phyloP scores from a whole-genome alignment of 139 green algal species.

The Chlorella ohadii region DNA sequence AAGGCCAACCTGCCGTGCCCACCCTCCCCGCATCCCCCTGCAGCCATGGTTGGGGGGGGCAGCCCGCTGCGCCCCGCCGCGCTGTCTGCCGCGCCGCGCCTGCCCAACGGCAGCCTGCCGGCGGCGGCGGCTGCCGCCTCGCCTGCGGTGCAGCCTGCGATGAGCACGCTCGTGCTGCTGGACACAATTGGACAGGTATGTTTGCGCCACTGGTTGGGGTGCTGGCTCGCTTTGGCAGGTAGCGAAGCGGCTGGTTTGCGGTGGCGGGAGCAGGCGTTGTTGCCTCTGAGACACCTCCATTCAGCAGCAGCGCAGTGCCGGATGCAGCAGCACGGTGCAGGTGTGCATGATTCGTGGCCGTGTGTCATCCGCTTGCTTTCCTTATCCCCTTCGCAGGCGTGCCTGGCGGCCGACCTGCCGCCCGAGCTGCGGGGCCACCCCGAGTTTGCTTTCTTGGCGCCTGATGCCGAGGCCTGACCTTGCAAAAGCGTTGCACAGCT shows the following conservation, averaged over 20 bases:
- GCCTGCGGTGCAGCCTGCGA: background rate
- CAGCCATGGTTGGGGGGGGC: background rate
- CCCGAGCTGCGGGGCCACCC: constrained; percentile 24
- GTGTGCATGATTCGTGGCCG: too few relatives aligned
- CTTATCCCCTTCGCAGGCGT: constrained; percentile 10
- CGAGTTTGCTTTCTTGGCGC: constrained; percentile 51
- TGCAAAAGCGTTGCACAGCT: too few relatives aligned
- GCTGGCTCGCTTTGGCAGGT: too few relatives aligned
- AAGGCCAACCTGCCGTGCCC: too few relatives aligned
- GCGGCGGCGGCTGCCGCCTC: background rate
- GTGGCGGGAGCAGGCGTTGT: too few relatives aligned
- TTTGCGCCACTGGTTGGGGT: too few relatives aligned
- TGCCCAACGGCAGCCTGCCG: constrained; percentile 27
- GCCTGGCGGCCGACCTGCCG: constrained; percentile 47
- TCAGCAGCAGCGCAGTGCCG: too few relatives aligned
- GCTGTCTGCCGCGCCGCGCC: background rate
- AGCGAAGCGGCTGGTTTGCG: too few relatives aligned
- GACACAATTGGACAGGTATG: constrained; percentile 42
- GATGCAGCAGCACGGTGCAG: too few relatives aligned
- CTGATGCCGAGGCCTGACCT: too few relatives aligned
- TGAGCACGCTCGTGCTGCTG: constrained; percentile 33
- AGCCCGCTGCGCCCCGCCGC: constrained; percentile 5
- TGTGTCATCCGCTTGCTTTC: too few relatives aligned
- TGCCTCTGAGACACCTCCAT: too few relatives aligned
- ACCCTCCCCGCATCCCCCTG: background rate